These are phyloP conservation scores for Thermothielavioides terrestris DNA, from an alignment of 495 filamentous ascomycete species.

Conservation along the genomic window DNA sequence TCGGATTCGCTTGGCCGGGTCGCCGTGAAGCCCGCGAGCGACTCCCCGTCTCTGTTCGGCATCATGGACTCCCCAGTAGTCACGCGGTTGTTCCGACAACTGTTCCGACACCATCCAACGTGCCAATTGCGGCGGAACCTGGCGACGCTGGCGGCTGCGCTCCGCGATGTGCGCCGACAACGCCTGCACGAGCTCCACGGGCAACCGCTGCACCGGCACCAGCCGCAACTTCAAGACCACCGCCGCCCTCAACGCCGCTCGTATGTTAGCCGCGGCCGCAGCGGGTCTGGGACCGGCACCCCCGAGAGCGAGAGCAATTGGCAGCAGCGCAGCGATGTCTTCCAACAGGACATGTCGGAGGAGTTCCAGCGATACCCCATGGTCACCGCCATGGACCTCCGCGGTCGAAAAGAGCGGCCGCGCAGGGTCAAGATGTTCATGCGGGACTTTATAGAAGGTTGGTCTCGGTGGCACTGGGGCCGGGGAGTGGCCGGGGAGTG, in stretches of 20 bases:
- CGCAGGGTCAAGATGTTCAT: slow-evolving; percentile 90
- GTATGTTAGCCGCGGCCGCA: slow-evolving; percentile 18
- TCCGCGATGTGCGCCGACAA: slow-evolving; percentile 29
- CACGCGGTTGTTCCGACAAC: slow-evolving; percentile 68
- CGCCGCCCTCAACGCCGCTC: slow-evolving; percentile 19
- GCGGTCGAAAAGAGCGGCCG: slow-evolving; percentile 63
- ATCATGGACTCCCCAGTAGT: slow-evolving; percentile 78
- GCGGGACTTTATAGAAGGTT: slow-evolving; percentile 95
- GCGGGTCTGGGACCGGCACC: slow-evolving; percentile 18
- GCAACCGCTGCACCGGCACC: slow-evolving; percentile 3
- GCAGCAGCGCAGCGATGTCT: slow-evolving; percentile 67
- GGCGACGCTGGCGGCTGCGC: slow-evolving; percentile 31
- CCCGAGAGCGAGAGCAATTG: slow-evolving; percentile 50
- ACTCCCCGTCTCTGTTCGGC: neutral
- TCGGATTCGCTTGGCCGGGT: neutral
- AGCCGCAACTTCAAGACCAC: slow-evolving; percentile 16
- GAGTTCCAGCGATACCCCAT: slow-evolving; percentile 74
- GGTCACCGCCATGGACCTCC: slow-evolving; percentile 73
- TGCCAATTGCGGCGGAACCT: slow-evolving; percentile 53
- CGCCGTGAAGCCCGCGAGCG: neutral
- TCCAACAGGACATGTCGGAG: slow-evolving; percentile 64
- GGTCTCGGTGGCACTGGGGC: slow-evolving; percentile 6
- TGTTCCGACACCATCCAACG: slow-evolving; percentile 68
- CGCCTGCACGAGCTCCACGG: slow-evolving; percentile 1
- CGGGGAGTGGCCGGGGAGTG: neutral